A percentile compares a stretch with the other conserved stretches of the same genome.
phyloP scores from a whole-genome alignment of 768 basidiomycete genomes.

The Pleurotus sapidus region DNA sequence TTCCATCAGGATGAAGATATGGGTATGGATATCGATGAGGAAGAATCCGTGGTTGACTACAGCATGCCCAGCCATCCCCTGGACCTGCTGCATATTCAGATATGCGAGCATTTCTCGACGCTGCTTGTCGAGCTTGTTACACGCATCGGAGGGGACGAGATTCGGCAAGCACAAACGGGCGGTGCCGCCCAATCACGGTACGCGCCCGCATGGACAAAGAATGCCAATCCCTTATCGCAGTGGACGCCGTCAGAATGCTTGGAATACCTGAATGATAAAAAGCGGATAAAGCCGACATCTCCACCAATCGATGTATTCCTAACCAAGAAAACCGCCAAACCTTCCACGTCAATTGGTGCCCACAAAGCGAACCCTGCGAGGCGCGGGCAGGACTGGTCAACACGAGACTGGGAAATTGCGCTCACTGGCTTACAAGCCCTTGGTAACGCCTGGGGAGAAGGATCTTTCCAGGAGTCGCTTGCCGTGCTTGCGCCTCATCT shows the following conservation, averaged over 20 bases:
- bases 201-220: constrained; percentile 48
- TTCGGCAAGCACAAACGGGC: constrained; percentile 27
- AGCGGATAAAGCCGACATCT: constrained; percentile 25
- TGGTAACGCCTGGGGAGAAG: constrained; percentile 52
- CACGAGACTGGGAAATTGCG: constrained; percentile 61
- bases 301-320: constrained; percentile 55
- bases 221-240: constrained; percentile 34
- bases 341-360: constrained; percentile 46
- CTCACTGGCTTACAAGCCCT: constrained; percentile 44
- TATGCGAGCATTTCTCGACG: constrained; percentile 66
- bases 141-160: constrained; percentile 49
- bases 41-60: constrained; percentile 27
- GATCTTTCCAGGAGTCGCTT: constrained; percentile 48
- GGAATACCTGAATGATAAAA: constrained; percentile 49
- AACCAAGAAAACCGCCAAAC: constrained; percentile 23
- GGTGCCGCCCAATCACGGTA: constrained; percentile 45
- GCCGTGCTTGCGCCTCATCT: constrained; percentile 46
- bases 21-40: constrained; percentile 66
- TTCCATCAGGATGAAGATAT: constrained; percentile 31
- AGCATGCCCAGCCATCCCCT: constrained; percentile 53
- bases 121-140: constrained; percentile 57
- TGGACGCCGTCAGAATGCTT: constrained; percentile 60
- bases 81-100: constrained; percentile 64
- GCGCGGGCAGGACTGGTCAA: constrained; percentile 74
- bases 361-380: constrained; percentile 23